A percentile compares a stretch with the other conserved stretches of the same genome.
These are phyloP conservation scores for Tylopilus sp. DNA, from an alignment of 768 basidiomycete species.

Conservation along the genomic window DNA sequence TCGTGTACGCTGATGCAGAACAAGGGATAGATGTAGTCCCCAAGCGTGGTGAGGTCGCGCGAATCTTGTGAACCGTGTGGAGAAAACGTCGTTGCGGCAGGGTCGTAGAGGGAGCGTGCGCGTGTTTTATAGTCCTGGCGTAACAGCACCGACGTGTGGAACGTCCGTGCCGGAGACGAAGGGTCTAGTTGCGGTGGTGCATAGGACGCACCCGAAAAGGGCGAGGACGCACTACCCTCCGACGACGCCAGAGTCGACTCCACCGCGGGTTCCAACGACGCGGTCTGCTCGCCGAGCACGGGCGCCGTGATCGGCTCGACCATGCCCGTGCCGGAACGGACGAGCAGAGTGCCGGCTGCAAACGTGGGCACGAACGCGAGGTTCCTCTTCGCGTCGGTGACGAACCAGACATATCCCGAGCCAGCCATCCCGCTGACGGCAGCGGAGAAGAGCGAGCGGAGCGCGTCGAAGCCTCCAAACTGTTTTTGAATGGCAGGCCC, in stretches of 20 bases:
- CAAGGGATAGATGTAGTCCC: constrained; percentile 64
- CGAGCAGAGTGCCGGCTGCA: constrained; percentile 83
- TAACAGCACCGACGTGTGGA: constrained; percentile 23
- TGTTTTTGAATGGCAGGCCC: constrained; percentile 31
- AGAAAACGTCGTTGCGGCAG: constrained; percentile 4
- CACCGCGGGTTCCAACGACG: not conserved
- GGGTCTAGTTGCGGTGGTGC: constrained; percentile 29
- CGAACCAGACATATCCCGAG: constrained; percentile 86
- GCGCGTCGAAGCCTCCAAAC: constrained; percentile 60
- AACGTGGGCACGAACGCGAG: constrained; percentile 82
- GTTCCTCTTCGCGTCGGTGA: constrained; percentile 58
- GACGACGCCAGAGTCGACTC: too few species aligned
- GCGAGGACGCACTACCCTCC: constrained; percentile 39
- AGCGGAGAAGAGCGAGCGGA: constrained; percentile 75
- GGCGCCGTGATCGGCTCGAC: constrained; percentile 22
- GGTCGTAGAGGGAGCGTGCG: constrained; percentile 29
- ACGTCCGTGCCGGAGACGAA: constrained; percentile 28
- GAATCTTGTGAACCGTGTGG: constrained; percentile 14
- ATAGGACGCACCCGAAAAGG: constrained; percentile 41
- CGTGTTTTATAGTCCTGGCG: constrained; percentile 4
- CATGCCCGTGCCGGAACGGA: constrained; percentile 51
- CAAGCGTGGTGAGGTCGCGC: constrained; percentile 33
- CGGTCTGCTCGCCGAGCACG: constrained; percentile 29
- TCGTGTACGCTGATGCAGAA: constrained; percentile 80
- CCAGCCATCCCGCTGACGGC: constrained; percentile 76